Evolutionary conservation across 495 filamentous ascomycete genomes (phyloP).

Genomic region (Talaromyces wortmannii): DNA sequence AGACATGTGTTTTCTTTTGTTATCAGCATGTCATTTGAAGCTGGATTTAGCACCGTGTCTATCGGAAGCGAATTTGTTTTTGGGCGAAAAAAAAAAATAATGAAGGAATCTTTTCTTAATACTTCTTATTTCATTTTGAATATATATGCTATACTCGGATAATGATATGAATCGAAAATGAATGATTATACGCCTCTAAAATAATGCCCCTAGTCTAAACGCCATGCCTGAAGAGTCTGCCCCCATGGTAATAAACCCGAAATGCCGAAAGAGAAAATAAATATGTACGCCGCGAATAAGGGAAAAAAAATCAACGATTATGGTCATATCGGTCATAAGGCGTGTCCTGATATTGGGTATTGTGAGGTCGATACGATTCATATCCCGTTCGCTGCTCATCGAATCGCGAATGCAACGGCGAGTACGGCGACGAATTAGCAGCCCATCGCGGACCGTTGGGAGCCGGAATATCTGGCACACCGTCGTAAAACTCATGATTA

Average conservation of each 20-base stretch:
- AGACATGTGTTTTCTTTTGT: not conserved
- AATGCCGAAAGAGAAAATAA: not conserved
- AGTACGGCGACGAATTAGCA: not conserved
- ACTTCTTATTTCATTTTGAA: not conserved
- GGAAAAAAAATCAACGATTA: not conserved
- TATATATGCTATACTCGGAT: not conserved
- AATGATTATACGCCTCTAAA: too few species aligned
- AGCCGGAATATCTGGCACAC: slow-evolving; percentile 1
- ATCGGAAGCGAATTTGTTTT: not conserved
- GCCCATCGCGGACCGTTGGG: slow-evolving; percentile 2
- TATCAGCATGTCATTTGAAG: not conserved
- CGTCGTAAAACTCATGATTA: slow-evolving; percentile 3
- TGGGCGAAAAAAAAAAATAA: not conserved
- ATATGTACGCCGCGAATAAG: not conserved
- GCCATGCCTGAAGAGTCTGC: too few species aligned
- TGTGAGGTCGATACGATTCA: not conserved
- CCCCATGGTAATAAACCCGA: too few species aligned
- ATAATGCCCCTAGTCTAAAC: too few species aligned
- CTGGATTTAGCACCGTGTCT: not conserved
- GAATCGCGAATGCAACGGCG: slow-evolving; percentile 3
- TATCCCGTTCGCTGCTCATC: not conserved
- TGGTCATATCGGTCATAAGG: not conserved
- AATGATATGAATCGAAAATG: too few species aligned
- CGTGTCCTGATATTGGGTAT: not conserved
- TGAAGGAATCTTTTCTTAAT: not conserved